A percentile compares a stretch with the other conserved stretches of the same genome.
These are phyloP conservation scores for Pseudognaphalium luteoalbum DNA, from an alignment of 129 eudicot genomes.

Conservation along the genomic window DNA sequence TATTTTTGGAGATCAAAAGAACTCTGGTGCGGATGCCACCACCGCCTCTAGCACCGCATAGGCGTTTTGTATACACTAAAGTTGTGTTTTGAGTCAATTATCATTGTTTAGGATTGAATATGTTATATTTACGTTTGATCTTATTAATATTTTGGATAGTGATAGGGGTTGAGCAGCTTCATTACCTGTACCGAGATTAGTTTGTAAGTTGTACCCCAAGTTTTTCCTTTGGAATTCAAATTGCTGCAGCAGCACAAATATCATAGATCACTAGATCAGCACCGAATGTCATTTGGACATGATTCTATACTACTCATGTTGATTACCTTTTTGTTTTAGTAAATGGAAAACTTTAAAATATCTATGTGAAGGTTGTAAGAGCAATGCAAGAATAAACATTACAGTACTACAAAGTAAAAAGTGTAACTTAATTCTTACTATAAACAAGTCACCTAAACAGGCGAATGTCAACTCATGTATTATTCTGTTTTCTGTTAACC, in stretches of 20 bases:
- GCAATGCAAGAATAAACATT: neutral
- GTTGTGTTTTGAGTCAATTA: slow-evolving; percentile 8
- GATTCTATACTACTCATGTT: neutral
- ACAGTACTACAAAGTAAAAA: neutral
- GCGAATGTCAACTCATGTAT: too few species aligned
- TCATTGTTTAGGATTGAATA: slow-evolving; percentile 15
- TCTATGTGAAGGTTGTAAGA: neutral
- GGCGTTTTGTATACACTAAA: slow-evolving; percentile 17
- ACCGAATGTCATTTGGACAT: neutral
- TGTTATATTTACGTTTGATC: slow-evolving; percentile 23
- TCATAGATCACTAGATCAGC: neutral
- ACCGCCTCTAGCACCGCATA: slow-evolving; percentile 24
- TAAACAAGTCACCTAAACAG: too few species aligned
- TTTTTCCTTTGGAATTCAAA: slow-evolving; percentile 5
- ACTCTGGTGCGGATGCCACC: slow-evolving; percentile 27
- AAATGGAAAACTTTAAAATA: neutral
- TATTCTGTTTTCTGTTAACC: too few species aligned
- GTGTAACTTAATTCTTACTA: neutral
- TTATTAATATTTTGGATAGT: slow-evolving; percentile 24
- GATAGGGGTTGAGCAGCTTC: slow-evolving; percentile 9
- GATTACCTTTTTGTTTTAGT: neutral
- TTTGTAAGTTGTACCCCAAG: slow-evolving; percentile 20
- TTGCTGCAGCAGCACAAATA: slow-evolving; percentile 1
- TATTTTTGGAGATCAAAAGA: slow-evolving; percentile 79
- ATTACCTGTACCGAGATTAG: slow-evolving; percentile 5